Conservation (phyloP, 2,329 filamentous ascomycete species). For the Zasmidium angulare region DNA sequence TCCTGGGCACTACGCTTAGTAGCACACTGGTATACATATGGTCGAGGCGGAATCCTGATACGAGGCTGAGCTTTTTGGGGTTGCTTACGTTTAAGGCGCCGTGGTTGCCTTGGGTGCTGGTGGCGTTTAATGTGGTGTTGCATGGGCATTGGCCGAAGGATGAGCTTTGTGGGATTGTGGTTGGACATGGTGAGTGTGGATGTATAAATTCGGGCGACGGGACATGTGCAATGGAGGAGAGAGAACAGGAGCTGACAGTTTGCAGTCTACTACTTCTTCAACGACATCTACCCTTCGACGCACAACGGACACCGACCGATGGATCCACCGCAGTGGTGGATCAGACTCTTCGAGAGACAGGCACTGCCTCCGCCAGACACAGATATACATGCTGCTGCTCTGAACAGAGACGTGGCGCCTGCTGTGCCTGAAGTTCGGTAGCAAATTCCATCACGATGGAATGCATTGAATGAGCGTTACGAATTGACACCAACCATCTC, state of each 20-base stretch:
- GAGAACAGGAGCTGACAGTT: conserved; percentile 5
- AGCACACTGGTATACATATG: conserved; percentile 97
- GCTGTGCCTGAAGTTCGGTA: conserved; percentile 28
- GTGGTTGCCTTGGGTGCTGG: conserved; percentile 92
- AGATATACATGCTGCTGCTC: conserved; percentile 32
- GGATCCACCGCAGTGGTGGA: conserved; percentile 89
- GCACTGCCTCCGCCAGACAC: conserved; percentile 24
- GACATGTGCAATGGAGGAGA: background rate
- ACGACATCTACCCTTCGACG: conserved; percentile 90
- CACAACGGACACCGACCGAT: conserved; percentile 82
- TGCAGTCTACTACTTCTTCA: conserved; percentile 92
- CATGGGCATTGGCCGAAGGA: conserved; percentile 90
- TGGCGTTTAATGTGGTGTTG: conserved; percentile 87
- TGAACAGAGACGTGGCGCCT: conserved; percentile 31
- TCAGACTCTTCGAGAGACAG: conserved; percentile 69
- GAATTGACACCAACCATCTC: background rate
- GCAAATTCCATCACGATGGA: background rate
- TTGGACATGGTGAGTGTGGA: conserved; percentile 67
- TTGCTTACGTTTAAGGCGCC: conserved; percentile 89
- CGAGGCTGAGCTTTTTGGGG: conserved; percentile 75
- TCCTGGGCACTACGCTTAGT: conserved; percentile 88
- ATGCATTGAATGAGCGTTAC: background rate
- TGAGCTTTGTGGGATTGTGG: conserved; percentile 90
- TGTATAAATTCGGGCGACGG: no score
- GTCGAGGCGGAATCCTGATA: conserved; percentile 92